Conservation (phyloP, 768 basidiomycete genomes). For the Cystofilobasidium macerans region DNA sequence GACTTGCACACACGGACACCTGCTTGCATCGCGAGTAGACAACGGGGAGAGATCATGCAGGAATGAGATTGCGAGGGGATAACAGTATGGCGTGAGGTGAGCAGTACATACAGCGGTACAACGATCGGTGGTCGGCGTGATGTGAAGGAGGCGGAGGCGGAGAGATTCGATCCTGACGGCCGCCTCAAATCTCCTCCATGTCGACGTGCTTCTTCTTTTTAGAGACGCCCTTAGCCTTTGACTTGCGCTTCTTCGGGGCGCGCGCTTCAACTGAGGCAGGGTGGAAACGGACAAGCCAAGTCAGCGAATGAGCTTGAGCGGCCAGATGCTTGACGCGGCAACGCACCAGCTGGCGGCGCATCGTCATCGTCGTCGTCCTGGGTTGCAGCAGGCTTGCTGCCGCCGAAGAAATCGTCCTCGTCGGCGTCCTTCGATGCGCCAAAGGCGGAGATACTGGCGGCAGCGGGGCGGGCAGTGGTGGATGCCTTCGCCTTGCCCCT, state of each 20-base stretch:
- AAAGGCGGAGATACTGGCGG: not conserved
- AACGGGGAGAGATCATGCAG: too few relatives aligned
- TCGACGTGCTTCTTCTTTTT: slow-evolving; percentile 13
- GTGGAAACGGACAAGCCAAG: not conserved
- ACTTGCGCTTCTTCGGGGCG: not conserved
- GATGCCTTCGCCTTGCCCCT: not conserved
- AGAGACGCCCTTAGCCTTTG: slow-evolving; percentile 9
- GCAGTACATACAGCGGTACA: too few relatives aligned
- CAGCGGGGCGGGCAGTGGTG: not conserved
- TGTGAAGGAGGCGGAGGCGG: not conserved
- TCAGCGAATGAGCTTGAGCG: not conserved
- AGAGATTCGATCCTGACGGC: not conserved
- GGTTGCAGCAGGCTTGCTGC: not conserved
- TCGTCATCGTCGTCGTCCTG: slow-evolving; percentile 21
- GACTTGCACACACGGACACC: too few relatives aligned
- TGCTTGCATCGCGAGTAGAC: too few relatives aligned
- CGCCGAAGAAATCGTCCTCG: slow-evolving; percentile 24
- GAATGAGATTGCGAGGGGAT: too few relatives aligned
- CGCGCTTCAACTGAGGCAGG: not conserved
- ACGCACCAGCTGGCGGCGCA: not conserved
- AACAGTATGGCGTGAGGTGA: too few relatives aligned
- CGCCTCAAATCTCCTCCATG: slow-evolving; percentile 9
- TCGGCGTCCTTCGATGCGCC: slow-evolving; percentile 22
- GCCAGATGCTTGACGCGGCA: not conserved
- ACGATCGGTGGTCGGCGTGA: not conserved